phyloP scores from a whole-genome alignment of 2,329 filamentous ascomycete genomes.

The Stachybotrys chlorohalonatus region DNA sequence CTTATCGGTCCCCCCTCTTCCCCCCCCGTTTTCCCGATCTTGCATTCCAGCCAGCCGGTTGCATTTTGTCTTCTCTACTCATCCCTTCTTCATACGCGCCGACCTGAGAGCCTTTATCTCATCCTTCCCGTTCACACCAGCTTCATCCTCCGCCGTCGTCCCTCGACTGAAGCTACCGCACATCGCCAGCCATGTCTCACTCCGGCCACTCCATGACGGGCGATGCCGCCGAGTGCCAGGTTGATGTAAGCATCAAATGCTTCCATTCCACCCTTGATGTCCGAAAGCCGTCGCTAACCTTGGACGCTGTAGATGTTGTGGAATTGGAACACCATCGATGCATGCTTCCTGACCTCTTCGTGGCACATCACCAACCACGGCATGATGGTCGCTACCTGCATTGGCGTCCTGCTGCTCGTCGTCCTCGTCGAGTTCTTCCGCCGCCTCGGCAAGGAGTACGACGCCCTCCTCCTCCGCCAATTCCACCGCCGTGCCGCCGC shows the following conservation, averaged over 20 bases:
- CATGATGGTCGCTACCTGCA: conserved; percentile 72
- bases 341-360: conserved; percentile 59
- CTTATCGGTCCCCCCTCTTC: background rate
- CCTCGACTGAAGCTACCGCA: background rate
- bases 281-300: background rate
- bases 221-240: conserved; percentile 18
- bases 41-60: conserved; percentile 2
- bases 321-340: conserved; percentile 67
- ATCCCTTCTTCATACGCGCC: background rate
- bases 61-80: background rate
- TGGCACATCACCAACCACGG: conserved; percentile 65
- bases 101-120: too few species aligned
- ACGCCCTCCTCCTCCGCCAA: conserved; percentile 51
- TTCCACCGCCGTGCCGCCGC: conserved; percentile 23
- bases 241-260: conserved; percentile 14
- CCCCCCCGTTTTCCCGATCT: conserved; percentile 4
- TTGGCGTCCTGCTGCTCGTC: conserved; percentile 65
- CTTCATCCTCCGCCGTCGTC: too few species aligned
- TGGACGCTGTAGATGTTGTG: conserved; percentile 54
- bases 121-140: too few species aligned
- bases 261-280: background rate
- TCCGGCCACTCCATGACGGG: conserved; percentile 11
- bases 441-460: conserved; percentile 62
- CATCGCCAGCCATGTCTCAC: conserved; percentile 11
- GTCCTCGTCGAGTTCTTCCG: conserved; percentile 64